phyloP scores from a whole-genome alignment of 1,139 yeast species.

The Hemisphaericaspora subhashii region DNA sequence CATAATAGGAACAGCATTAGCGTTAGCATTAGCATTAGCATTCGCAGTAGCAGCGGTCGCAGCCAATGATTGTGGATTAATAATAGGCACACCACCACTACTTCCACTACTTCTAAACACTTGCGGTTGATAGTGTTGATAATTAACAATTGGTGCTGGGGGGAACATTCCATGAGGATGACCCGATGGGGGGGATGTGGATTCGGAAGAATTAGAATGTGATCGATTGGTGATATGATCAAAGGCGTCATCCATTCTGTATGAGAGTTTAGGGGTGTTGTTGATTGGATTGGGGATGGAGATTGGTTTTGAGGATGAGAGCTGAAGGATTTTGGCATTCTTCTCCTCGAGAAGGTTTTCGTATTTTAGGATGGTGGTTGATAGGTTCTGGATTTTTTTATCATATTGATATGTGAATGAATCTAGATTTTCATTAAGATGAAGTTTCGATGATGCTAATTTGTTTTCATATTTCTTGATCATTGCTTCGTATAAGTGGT shows the following conservation, averaged over 20 bases:
- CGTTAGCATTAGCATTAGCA: not conserved
- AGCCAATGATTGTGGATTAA: conserved; percentile 3
- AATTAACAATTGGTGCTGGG: conserved; percentile 8
- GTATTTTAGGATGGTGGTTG: conserved; percentile 29
- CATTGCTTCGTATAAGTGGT: conserved; percentile 18
- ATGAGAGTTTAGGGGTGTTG: not conserved
- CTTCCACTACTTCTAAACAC: conserved; percentile 8
- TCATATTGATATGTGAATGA: conserved; percentile 26
- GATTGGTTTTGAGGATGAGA: conserved; percentile 44
- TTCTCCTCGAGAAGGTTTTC: conserved; percentile 41
- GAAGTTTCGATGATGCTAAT: conserved; percentile 26
- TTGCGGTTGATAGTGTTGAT: conserved; percentile 11
- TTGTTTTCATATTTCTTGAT: conserved; percentile 25
- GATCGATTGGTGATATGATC: conserved; percentile 9
- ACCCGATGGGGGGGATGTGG: conserved; percentile 9
- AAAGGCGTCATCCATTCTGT: not conserved
- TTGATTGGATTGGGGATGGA: conserved; percentile 36
- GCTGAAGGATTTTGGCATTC: conserved; percentile 34
- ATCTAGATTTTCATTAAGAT: conserved; percentile 24
- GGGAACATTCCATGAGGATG: conserved; percentile 1
- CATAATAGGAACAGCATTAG: conserved; percentile 28
- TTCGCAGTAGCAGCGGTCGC: not conserved
- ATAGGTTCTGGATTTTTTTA: conserved; percentile 33
- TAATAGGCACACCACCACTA: conserved; percentile 1
- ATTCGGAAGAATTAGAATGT: conserved; percentile 10